Percentiles rank a stretch among this genome's conserved stretches.
Conservation (phyloP, 2,329 filamentous ascomycete genomes). For the Xylariaceae sp. region DNA sequence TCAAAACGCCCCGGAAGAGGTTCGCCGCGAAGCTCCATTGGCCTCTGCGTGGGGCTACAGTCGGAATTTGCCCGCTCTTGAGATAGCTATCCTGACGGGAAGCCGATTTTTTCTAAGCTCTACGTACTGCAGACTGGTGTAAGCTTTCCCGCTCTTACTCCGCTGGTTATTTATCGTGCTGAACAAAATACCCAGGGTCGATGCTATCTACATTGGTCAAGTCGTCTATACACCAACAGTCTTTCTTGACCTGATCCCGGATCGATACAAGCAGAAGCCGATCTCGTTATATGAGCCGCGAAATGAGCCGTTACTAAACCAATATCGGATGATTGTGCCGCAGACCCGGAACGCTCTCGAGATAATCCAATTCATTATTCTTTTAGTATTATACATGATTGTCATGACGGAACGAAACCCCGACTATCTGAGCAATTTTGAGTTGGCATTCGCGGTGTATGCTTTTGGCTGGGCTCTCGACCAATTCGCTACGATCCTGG, state of each 20-base stretch:
- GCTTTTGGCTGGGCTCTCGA: conserved; percentile 74
- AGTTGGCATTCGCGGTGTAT: conserved; percentile 66
- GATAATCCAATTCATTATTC: conserved; percentile 63
- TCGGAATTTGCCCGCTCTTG: conserved; percentile 67
- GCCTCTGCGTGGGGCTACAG: conserved; percentile 44
- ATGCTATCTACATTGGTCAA: conserved; percentile 74
- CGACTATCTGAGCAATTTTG: conserved; percentile 49
- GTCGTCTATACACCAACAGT: conserved; percentile 77
- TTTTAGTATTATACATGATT: conserved; percentile 63
- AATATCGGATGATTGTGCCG: conserved; percentile 79
- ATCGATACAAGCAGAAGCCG: conserved; percentile 78
- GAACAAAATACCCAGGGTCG: conserved; percentile 42
- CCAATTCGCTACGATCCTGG: conserved; percentile 69
- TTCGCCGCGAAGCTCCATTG: conserved; percentile 53
- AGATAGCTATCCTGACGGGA: conserved; percentile 77
- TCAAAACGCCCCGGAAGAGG: conserved; percentile 67
- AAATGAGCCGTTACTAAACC: conserved; percentile 70
- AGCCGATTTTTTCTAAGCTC: conserved; percentile 73
- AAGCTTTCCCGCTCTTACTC: conserved; percentile 20
- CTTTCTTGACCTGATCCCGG: conserved; percentile 77
- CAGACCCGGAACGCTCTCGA: conserved; percentile 72
- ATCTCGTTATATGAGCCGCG: conserved; percentile 76
- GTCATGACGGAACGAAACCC: conserved; percentile 66
- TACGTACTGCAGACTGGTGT: conserved; percentile 72
- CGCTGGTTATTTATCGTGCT: conserved; percentile 4